Conservation (phyloP, 495 filamentous ascomycete genomes). For the Lineolata rhizophorae region DNA sequence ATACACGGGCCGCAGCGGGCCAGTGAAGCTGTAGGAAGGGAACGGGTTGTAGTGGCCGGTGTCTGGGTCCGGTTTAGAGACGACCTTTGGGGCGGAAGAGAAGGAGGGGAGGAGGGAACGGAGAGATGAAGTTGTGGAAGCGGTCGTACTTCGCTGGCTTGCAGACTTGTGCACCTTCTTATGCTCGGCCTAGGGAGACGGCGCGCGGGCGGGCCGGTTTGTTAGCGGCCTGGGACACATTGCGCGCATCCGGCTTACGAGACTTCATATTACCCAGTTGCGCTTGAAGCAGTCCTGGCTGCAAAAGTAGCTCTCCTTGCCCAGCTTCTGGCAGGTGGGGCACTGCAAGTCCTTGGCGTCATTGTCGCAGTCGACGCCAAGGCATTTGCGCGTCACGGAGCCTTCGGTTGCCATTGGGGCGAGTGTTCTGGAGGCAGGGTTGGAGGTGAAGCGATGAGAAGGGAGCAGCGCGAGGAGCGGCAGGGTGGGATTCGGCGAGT, state of each 20-base stretch:
- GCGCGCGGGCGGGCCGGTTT: no score
- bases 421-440: no score
- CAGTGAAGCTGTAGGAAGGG: slow-evolving; percentile 64
- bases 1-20: slow-evolving; percentile 66
- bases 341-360: slow-evolving; percentile 71
- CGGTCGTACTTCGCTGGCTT: no score
- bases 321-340: slow-evolving; percentile 78
- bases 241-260: slow-evolving; percentile 7
- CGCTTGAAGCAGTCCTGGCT: slow-evolving; percentile 97
- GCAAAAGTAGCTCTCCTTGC: slow-evolving; percentile 88
- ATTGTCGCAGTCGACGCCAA: slow-evolving; percentile 61
- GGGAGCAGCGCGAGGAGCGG: no score
- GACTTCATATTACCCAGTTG: slow-evolving; percentile 55
- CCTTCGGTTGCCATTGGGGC: no score
- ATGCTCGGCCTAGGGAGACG: slow-evolving; percentile 42
- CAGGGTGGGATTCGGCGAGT: no score
- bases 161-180: slow-evolving; percentile 67
- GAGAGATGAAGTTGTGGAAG: slow-evolving; percentile 44
- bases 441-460: no score
- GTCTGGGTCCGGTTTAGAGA: slow-evolving; percentile 78
- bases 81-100: slow-evolving; percentile 47
- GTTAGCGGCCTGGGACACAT: no score
- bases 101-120: no score
- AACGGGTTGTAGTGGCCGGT: slow-evolving; percentile 79
- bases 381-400: slow-evolving; percentile 42